A percentile compares a stretch with the other conserved stretches of the same genome.
Conservation (phyloP, 805 yeast genomes). For the Yamadazyma endophytica region DNA sequence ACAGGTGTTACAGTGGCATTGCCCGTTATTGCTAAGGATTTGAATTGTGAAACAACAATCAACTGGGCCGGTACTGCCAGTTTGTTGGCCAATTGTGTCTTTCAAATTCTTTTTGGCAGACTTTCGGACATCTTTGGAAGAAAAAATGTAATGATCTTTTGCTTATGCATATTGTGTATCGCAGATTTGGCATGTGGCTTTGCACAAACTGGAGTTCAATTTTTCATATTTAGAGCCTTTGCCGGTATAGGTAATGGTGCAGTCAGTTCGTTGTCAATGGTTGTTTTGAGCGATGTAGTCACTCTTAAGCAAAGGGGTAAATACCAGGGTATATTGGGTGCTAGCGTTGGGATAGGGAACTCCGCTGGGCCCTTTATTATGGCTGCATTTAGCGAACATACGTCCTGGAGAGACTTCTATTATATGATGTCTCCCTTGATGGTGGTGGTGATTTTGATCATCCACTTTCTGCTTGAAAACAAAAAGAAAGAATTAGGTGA, state of each 20-base stretch:
- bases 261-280: constrained; percentile 46
- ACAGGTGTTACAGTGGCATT: constrained; percentile 47
- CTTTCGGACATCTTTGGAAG: constrained; percentile 54
- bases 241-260: constrained; percentile 59
- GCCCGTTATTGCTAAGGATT: constrained; percentile 44
- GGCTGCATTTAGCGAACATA: constrained; percentile 42
- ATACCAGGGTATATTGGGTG: constrained; percentile 54
- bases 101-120: constrained; percentile 52
- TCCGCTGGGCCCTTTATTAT: constrained; percentile 55
- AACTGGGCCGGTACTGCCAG: constrained; percentile 60
- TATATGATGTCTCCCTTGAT: constrained; percentile 44
- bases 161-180: constrained; percentile 35
- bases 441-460: constrained; percentile 23
- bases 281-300: constrained; percentile 51
- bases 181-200: constrained; percentile 51
- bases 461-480: constrained; percentile 33
- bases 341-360: constrained; percentile 48
- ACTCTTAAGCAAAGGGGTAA: constrained; percentile 51
- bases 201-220: constrained; percentile 44
- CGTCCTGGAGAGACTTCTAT: constrained; percentile 54
- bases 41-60: constrained; percentile 44
- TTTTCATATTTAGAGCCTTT: constrained; percentile 49
- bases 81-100: constrained; percentile 46
- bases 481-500: constrained; percentile 19
- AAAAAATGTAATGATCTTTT: constrained; percentile 38